Base-by-base conservation (phyloP, 1,284 basidiomycete species). In the Cutaneotrichosporon daszewskae region DNA sequence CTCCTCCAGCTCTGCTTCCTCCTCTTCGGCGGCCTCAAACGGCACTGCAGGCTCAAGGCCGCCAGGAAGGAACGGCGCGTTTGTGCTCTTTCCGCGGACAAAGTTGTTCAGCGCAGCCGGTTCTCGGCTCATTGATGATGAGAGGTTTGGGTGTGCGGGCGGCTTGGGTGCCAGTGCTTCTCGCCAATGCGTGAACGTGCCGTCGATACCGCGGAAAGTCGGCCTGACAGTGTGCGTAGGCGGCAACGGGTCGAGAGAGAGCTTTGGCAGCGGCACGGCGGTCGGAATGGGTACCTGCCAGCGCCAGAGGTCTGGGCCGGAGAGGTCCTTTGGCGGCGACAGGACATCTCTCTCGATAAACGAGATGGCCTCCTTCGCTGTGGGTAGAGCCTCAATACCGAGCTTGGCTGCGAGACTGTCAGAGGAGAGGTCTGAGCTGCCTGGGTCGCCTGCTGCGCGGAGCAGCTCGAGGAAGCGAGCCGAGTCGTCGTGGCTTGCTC, bases 41-140 rank as follows among this genome's bases (percentile, higher is more conserved):
- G 31, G 50, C 32, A 54, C 57, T 3, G 56, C 59, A 2, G 49
- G 53, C 40, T 66, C 69, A 13, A 94, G 74, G 9, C 92, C 91
- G 41, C 92, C 92, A 8, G 91, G 91, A 72, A 82, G 79, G 69
- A 95, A 95, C 0, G 92, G 92, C 3, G 94, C 81, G 68, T 92
- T 83, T 19, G 86, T 85, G 24, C 88, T 85, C 69, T 92, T 95
- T 37, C 92, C 92, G 47, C 91, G 76, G 8, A 96, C 90, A 69
- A 97, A 97, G 52, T 81, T 84, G 53, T 79, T 78, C 35, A 74
- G 76, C 1, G 83, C 77, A 7, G 81, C 87, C 4, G 89, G 90
- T 9, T 85, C 85, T 45, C 91, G 80, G 47, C 84, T 80, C 49
- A 94, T 75, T 11, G 87, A 86, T 8, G 86, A 88, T 14, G 87